Base-by-base conservation (phyloP, 495 filamentous ascomycete species). In the Aspergillus panamensis region DNA sequence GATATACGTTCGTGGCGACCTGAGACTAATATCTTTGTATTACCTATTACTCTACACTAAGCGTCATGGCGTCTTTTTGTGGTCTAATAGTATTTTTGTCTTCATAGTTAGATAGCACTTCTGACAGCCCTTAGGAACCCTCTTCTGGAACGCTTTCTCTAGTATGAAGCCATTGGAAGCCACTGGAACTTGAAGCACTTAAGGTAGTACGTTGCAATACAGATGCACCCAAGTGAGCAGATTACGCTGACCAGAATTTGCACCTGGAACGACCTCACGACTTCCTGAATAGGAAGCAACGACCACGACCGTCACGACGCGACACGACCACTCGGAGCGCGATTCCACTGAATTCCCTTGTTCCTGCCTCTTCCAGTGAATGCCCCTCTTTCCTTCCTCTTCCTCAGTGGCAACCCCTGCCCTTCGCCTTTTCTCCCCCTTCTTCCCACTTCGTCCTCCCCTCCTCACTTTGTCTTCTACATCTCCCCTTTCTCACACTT, bases 281-380 rank as follows among this genome's bases (percentile, higher is more conserved):
- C 13, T n/a, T 43, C 51, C 51, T 3, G 43, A 44, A 43, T 44
- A 40, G 51, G 51, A 53, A 53, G 35, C 19, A 17, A 53, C 39
- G 51, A 43, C 51, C 25, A 7, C 25, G 47, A 30, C 47, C 25
- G 47, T 12, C 47, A 29, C 25, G 25, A 49, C 47, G 14, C 42
- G 42, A 13, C 13, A 12, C 37, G 12, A 4, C 37, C 37, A 7
- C 37, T 40, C 37, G 12, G 37, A 16, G 16, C 37, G 9, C 13
- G 12, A 8, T 40, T 40, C 37, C 12, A 40, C 5, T 40, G 5
- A 45, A n/a, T n/a, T 5, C n/a, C 42, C n/a, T 45, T 10, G 8
- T 19, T 10, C 42, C 10, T 4, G 6, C n/a, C 5, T 10, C 19
- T 16, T 45, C 17, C 16, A n/a, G n/a, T n/a, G n/a, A n/a, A n/a